These are phyloP conservation scores for Chaetoceros muelleri DNA, from an alignment of 108 stramenopile genomes.

Conservation along the genomic window DNA sequence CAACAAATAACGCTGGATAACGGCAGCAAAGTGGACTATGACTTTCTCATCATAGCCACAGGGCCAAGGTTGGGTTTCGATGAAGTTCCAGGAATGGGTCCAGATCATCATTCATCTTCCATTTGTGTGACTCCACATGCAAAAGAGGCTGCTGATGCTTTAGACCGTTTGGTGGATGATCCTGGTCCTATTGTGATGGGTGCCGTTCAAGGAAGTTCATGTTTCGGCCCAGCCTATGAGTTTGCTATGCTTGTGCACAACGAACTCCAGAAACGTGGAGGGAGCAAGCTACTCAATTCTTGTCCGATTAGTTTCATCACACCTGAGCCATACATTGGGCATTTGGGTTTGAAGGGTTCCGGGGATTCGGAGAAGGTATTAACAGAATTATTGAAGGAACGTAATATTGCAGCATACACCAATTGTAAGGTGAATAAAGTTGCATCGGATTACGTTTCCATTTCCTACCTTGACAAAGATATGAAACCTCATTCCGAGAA, in stretches of 20 bases:
- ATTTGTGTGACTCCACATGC: slow-evolving; percentile 6
- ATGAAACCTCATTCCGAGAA: neutral
- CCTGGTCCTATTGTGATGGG: slow-evolving; percentile 16
- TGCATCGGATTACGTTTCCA: neutral
- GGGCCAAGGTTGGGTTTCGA: slow-evolving; percentile 12
- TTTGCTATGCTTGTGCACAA: slow-evolving; percentile 9
- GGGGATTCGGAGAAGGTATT: slow-evolving; percentile 10
- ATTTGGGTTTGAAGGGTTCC: slow-evolving; percentile 11
- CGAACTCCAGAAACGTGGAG: slow-evolving; percentile 8
- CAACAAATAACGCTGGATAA: slow-evolving; percentile 1
- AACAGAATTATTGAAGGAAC: neutral
- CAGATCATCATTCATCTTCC: neutral
- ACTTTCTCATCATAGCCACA: slow-evolving; percentile 11
- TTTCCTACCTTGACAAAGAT: slow-evolving; percentile 2
- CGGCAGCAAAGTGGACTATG: slow-evolving; percentile 6
- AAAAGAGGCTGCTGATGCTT: slow-evolving; percentile 1
- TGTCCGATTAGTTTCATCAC: slow-evolving; percentile 14
- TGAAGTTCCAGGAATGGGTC: slow-evolving; percentile 5
- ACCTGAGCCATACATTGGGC: slow-evolving; percentile 23
- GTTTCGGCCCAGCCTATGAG: slow-evolving; percentile 18
- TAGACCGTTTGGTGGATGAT: slow-evolving; percentile 1
- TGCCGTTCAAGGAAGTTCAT: slow-evolving; percentile 12
- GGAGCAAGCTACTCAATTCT: neutral
- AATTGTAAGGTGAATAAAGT: slow-evolving; percentile 10
- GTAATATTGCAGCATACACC: slow-evolving; percentile 2